Evolutionary conservation across 2,329 filamentous ascomycete genomes (phyloP), one percentile per base, ranked within the genome.

Genomic region (Aureobasidium sp.): DNA sequence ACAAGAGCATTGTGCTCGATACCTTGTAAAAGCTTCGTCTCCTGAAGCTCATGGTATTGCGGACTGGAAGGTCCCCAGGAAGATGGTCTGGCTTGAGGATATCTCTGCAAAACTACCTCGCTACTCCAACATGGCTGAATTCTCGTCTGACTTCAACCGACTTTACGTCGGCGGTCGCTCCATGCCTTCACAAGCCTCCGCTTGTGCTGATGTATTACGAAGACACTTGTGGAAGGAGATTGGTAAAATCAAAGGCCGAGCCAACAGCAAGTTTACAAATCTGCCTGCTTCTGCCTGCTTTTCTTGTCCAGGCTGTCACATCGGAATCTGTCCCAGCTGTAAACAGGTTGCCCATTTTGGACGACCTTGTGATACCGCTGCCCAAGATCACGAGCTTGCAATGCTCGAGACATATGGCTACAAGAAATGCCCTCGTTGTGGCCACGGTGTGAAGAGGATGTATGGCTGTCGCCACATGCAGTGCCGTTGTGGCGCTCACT

Each of bases 371-470:
- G 68, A 69, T 38, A 70, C 68, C 7, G 67, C 71, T 4, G 73
- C 74, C 33, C 61, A 73, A 23, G 72, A 77, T 19, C 64, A 69
- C 5, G 68, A 70, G 47, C 27, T 72, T 3, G 69, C 70, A 6
- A 65, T 77, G 35, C 68, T 81, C 2, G 69, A 71, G 50, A 69
- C 67, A 43, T 79, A 74, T 69, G 74, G 76, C 3, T 77, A 79
- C 66, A 81, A 79, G 66, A 70, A 73, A 9, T 82, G 79, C 59
- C 79, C 79, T 0, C 75, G 75, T 58, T 81, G 79, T 62, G 70
- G 73, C 1, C 70, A 75, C n/a, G 79, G 75, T 9, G 68, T 81
- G 17, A 73, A 74, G 63, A 73, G 74, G 57, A 78, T 80, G 74
- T 77, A 65, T 61, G 79, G 79, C 7, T 82, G 79, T 64, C 66